Evolutionary conservation across 129 eudicot species (phyloP).

Genomic region (Sambucus nigra): DNA sequence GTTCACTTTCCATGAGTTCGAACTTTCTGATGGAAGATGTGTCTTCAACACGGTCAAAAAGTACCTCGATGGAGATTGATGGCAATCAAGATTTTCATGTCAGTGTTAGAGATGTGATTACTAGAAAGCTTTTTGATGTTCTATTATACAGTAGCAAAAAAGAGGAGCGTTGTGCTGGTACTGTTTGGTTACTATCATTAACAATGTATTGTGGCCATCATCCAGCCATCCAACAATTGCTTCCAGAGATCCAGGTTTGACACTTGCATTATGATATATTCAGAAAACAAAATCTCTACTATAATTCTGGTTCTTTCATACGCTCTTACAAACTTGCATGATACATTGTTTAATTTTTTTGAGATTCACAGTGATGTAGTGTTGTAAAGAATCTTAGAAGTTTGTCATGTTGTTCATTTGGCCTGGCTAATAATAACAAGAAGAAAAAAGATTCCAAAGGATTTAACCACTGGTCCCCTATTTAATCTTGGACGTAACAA

Average conservation of each 20-base stretch:
- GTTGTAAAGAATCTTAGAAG: too few relatives aligned
- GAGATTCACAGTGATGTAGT: not conserved
- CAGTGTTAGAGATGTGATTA: slow-evolving; percentile 59
- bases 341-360: not conserved
- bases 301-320: not conserved
- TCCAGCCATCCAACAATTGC: slow-evolving; percentile 64
- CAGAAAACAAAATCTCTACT: not conserved
- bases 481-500: too few relatives aligned
- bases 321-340: not conserved
- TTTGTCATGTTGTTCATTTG: too few relatives aligned
- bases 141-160: slow-evolving; percentile 76
- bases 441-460: too few relatives aligned
- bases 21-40: slow-evolving; percentile 73
- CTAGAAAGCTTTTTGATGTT: slow-evolving; percentile 81
- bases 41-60: slow-evolving; percentile 37
- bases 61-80: slow-evolving; percentile 27
- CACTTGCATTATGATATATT: not conserved
- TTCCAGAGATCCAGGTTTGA: slow-evolving; percentile 93
- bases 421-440: too few relatives aligned
- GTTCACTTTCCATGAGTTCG: slow-evolving; percentile 79
- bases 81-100: slow-evolving; percentile 40
- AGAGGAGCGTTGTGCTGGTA: slow-evolving; percentile 95
- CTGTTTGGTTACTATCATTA: slow-evolving; percentile 87
- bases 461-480: too few relatives aligned
- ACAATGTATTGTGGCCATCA: slow-evolving; percentile 89